Base-by-base conservation (phyloP, 305 asterid genomes). In the Striga hermonthica region DNA sequence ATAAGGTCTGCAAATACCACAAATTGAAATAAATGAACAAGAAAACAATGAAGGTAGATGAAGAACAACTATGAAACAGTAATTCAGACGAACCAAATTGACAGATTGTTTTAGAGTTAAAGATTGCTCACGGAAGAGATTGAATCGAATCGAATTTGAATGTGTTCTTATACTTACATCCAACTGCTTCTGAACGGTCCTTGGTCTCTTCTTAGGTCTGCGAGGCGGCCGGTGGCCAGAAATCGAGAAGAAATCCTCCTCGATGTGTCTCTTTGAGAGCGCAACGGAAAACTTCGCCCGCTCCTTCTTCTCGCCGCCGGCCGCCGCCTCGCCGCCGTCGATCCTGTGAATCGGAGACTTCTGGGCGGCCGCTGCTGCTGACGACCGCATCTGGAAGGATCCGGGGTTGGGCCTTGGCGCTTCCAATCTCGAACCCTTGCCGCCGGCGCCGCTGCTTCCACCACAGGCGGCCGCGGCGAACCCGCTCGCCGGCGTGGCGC, bases 171-270 rank as follows among this genome's bases (percentile, higher is more conserved):
- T 12, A 64, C 90, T 81, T 74, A 77, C 93, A 66, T 87, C 90
- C 57, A 87, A 72, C 55, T 77, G 73, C 48, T 66, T 85, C 81
- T 87, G 95, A 50, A 87, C 66, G 54, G 38, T 37, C 44, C 55
- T 80, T 3, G 78, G 58, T 31, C 95, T 79, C 75, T 83, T 87
- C 70, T 83, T 86, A 5, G 95, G 90, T 36, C 88, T 74, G 61
- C 95, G 87, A 44, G 79, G 76, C n/a, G 85, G 90, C 70, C 82
- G 66, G 31, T 77, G 85, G 15, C 80, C 77, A 4, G 77, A 72
- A 38, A 81, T 65, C 1, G 77, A 70, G 44, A 74, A 15, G 73
- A 87, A 81, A 79, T 87, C 95, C 48, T 85, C 88, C 34, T 83
- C 95, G 62, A 87, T 82, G 13, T 85, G 88, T 57, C 63, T 53